Conservation (phyloP, 1,284 basidiomycete genomes). For the Pholiota adiposa region DNA sequence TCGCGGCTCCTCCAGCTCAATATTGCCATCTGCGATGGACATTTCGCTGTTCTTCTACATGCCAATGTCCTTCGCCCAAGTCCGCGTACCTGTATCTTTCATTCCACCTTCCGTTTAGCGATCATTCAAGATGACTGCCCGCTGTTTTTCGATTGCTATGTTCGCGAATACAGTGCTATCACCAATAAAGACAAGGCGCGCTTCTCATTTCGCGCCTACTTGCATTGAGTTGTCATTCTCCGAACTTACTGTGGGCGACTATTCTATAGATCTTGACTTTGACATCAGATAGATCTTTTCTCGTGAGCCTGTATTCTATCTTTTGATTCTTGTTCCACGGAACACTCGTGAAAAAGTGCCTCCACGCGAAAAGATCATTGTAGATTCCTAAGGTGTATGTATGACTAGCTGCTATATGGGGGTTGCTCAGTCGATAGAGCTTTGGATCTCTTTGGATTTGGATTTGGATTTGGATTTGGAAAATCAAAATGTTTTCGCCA, state of each 20-base stretch:
- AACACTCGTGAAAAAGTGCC: conserved; percentile 1
- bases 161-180: no score
- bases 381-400: background rate
- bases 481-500: conserved; percentile 9
- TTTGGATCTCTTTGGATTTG: background rate
- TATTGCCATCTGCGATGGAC: background rate
- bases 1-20: background rate
- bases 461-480: background rate
- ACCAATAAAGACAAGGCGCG: background rate
- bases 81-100: background rate
- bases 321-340: background rate
- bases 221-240: background rate
- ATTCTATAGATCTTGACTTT: background rate
- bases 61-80: background rate
- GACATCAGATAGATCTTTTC: background rate
- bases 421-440: background rate
- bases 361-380: conserved; percentile 4
- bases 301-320: background rate
- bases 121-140: background rate
- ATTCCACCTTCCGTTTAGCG: background rate
- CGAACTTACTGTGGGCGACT: background rate
- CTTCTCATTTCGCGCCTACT: background rate
- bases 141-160: background rate
- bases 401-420: background rate
- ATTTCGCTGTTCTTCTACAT: background rate